Conservation (phyloP, 371 early-diverging fungal species). For the Mycotypha africana region DNA sequence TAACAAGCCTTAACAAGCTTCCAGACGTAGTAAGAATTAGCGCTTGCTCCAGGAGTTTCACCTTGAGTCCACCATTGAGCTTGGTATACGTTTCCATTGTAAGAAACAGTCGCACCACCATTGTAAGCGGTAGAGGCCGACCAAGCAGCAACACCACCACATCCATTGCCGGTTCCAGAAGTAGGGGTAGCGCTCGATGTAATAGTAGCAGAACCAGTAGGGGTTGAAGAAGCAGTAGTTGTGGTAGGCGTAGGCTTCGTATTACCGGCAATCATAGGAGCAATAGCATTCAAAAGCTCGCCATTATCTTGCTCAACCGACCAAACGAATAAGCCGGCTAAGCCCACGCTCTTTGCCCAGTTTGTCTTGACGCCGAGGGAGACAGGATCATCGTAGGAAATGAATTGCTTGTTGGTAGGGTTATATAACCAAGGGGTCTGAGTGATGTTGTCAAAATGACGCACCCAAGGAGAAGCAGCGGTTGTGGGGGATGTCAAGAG, state of each 20-base stretch:
- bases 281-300: conserved; percentile 44
- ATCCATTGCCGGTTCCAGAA: conserved; percentile 7
- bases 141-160: conserved; percentile 13
- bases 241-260: conserved; percentile 5
- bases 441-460: conserved; percentile 52
- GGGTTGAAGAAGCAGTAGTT: conserved; percentile 3
- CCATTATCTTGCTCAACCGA: conserved; percentile 47
- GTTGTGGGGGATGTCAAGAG: conserved; percentile 45
- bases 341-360: conserved; percentile 35
- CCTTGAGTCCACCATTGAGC: conserved; percentile 46
- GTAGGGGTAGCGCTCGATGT: conserved; percentile 2
- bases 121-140: conserved; percentile 8
- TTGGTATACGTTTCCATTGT: conserved; percentile 25
- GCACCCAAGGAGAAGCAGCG: conserved; percentile 56
- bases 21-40: conserved; percentile 6
- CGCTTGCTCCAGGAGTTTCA: conserved; percentile 14
- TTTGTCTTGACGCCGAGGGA: conserved; percentile 52
- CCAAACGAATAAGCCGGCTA: conserved; percentile 62
- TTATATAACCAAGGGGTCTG: conserved; percentile 69
- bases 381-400: conserved; percentile 61
- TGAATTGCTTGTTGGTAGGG: conserved; percentile 42
- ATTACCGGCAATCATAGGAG: conserved; percentile 12
- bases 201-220: conserved; percentile 6
- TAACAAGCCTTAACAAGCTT: conserved; percentile 4
- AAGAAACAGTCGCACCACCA: conserved; percentile 21